Percentiles rank a stretch among this genome's conserved stretches.
These are phyloP conservation scores for Fusarium paranaense DNA, from an alignment of 2,329 filamentous ascomycete species.

Conservation along the genomic window DNA sequence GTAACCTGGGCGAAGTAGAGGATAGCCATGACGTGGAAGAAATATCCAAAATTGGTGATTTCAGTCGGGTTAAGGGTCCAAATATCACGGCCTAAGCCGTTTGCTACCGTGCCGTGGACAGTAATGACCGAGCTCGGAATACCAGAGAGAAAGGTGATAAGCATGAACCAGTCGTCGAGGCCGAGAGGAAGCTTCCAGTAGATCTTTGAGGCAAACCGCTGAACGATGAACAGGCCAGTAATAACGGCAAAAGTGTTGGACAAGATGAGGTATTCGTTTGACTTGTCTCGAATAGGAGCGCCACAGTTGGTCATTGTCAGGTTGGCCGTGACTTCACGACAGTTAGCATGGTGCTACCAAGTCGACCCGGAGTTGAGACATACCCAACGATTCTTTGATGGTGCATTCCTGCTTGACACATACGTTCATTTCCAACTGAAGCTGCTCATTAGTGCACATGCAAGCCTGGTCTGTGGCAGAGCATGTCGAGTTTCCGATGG, in stretches of 20 bases:
- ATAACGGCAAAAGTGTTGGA: constrained; percentile 49
- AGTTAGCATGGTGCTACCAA: constrained; percentile 1
- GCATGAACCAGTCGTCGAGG: constrained; percentile 53
- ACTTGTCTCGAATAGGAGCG: constrained; percentile 47
- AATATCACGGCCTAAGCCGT: constrained; percentile 63
- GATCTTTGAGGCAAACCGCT: constrained; percentile 55
- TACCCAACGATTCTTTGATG: constrained; percentile 48
- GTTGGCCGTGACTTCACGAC: constrained; percentile 41
- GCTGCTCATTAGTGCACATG: constrained; percentile 45
- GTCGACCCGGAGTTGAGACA: background rate
- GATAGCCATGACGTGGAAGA: constrained; percentile 57
- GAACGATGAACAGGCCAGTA: constrained; percentile 52
- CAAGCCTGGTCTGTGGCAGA: constrained; percentile 44
- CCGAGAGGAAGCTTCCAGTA: constrained; percentile 50
- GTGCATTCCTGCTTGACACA: constrained; percentile 48
- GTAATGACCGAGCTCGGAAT: constrained; percentile 48
- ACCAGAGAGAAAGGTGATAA: constrained; percentile 42
- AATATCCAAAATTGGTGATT: constrained; percentile 57
- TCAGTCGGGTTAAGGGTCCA: constrained; percentile 58
- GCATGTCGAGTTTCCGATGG: constrained; percentile 44
- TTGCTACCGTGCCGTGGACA: constrained; percentile 46
- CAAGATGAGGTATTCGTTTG: constrained; percentile 17
- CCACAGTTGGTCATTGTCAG: constrained; percentile 44
- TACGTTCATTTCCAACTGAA: constrained; percentile 41
- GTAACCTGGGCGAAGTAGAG: constrained; percentile 61